Evolutionary conservation across 2,329 filamentous ascomycete species (phyloP).

Genomic region (Cercospora canescens): DNA sequence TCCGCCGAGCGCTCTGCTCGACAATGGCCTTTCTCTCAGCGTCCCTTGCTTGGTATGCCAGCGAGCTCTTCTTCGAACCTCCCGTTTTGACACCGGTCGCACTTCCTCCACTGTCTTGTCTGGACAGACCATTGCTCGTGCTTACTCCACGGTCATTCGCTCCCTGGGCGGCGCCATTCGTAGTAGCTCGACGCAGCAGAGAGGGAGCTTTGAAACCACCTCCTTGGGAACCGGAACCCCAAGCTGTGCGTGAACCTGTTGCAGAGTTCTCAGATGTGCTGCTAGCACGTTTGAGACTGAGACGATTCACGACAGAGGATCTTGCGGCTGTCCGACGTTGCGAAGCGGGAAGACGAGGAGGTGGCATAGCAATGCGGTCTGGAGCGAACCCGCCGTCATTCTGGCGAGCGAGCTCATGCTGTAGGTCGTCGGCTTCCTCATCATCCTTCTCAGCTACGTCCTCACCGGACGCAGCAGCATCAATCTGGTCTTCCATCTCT

Average conservation of each 20-base stretch:
- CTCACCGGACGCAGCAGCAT: constrained; percentile 7
- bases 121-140: constrained; percentile 25
- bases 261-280: constrained; percentile 23
- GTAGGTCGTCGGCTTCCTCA: constrained; percentile 51
- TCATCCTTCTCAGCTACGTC: constrained; percentile 48
- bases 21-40: constrained; percentile 54
- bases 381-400: constrained; percentile 37
- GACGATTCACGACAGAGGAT: constrained; percentile 67
- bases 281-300: constrained; percentile 58
- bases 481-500: constrained; percentile 46
- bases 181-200: constrained; percentile 72
- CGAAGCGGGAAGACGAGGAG: constrained; percentile 41
- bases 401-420: constrained; percentile 25
- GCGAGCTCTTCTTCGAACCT: constrained; percentile 59
- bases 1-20: constrained; percentile 54
- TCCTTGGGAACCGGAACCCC: constrained; percentile 41
- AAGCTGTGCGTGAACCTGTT: constrained; percentile 31
- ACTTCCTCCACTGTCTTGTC: constrained; percentile 28
- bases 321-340: constrained; percentile 41
- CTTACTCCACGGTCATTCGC: constrained; percentile 42
- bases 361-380: constrained; percentile 30
- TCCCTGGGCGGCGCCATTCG: constrained; percentile 39
- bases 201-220: constrained; percentile 66
- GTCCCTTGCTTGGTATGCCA: constrained; percentile 61
- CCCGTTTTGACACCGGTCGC: constrained; percentile 44